Evolutionary conservation across 495 filamentous ascomycete species (phyloP).

Genomic region (Aspergillus wentii): DNA sequence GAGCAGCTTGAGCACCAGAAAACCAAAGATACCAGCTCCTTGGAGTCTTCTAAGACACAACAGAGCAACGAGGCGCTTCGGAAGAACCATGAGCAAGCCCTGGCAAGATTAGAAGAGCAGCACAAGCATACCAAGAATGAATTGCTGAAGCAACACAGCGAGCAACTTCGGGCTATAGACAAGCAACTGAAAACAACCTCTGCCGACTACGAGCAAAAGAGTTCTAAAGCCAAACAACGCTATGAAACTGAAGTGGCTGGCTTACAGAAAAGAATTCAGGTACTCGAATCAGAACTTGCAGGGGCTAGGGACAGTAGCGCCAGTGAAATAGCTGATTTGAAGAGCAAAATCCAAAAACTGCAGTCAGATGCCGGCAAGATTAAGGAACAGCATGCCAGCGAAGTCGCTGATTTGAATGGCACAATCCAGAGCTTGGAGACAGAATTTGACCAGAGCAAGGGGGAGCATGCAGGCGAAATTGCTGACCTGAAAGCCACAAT

Average conservation of each 20-base stretch:
- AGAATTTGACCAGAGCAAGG: constrained; percentile 47
- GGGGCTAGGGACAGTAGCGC: too few relatives aligned
- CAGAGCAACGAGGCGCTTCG: constrained; percentile 69
- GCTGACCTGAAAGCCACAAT: constrained; percentile 52
- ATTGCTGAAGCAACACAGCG: constrained; percentile 42
- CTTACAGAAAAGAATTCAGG: constrained; percentile 52
- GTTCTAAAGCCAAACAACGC: constrained; percentile 38
- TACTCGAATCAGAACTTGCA: constrained; percentile 56
- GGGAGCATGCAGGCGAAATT: constrained; percentile 51
- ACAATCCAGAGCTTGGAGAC: constrained; percentile 52
- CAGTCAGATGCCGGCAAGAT: constrained; percentile 52
- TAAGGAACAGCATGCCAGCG: constrained; percentile 46
- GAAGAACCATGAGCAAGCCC: constrained; percentile 59
- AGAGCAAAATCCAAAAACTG: constrained; percentile 44
- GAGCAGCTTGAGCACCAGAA: constrained; percentile 71
- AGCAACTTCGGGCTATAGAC: constrained; percentile 43
- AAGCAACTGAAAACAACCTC: constrained; percentile 43
- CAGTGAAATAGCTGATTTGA: constrained; percentile 9
- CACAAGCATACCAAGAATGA: constrained; percentile 39
- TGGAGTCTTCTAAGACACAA: constrained; percentile 63
- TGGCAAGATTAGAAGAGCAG: constrained; percentile 43
- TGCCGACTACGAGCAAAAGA: constrained; percentile 45
- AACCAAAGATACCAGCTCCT: constrained; percentile 59
- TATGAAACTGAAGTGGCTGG: constrained; percentile 61
- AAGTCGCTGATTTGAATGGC: constrained; percentile 52